These are phyloP conservation scores for Nicotiana otophora DNA, from an alignment of 257 asterid genomes.

Conservation along the genomic window DNA sequence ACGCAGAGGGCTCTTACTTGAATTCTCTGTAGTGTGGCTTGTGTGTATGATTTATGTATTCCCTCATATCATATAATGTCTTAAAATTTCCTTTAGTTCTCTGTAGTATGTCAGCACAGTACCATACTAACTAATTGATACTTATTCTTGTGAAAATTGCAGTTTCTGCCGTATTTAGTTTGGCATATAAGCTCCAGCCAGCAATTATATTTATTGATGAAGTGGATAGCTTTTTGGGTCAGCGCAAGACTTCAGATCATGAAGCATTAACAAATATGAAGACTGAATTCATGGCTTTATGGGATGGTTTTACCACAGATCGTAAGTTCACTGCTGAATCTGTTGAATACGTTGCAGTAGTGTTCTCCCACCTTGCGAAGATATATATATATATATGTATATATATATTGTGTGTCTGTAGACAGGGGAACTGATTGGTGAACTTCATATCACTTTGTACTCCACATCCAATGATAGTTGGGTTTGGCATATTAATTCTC, in stretches of 20 bases:
- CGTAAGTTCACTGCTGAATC: conserved; percentile 38
- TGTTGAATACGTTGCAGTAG: background rate
- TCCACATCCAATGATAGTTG: background rate
- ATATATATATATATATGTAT: background rate
- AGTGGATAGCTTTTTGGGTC: conserved; percentile 95
- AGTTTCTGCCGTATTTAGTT: conserved; percentile 94
- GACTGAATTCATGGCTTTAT: conserved; percentile 95
- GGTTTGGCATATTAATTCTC: background rate
- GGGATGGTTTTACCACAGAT: conserved; percentile 99
- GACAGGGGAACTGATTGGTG: background rate
- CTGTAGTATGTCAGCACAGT: background rate
- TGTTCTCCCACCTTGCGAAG: background rate
- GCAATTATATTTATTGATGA: conserved; percentile 94
- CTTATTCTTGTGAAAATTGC: conserved; percentile 17
- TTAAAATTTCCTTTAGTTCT: background rate
- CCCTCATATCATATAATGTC: background rate
- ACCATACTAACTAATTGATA: background rate
- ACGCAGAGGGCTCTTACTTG: background rate
- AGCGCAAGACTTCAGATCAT: conserved; percentile 75
- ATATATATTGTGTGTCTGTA: background rate
- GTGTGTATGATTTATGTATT: background rate
- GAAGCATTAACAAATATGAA: conserved; percentile 90
- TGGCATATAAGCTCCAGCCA: conserved; percentile 96
- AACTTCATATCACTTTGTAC: background rate
- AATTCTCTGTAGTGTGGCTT: background rate